Base-by-base conservation (phyloP, 176 grass and related monocot genomes). In the Bonia amplexicaulis region DNA sequence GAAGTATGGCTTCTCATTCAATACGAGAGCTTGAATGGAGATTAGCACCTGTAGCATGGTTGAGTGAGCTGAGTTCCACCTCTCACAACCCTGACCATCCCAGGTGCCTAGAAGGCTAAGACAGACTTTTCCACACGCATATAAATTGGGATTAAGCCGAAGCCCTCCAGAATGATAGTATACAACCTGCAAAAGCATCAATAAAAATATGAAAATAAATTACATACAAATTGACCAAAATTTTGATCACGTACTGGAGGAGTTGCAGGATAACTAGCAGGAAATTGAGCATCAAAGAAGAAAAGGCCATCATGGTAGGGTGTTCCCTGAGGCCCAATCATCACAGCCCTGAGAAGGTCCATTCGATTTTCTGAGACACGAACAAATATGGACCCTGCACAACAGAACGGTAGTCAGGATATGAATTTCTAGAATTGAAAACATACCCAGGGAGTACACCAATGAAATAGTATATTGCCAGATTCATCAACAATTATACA, bases 261-360 rank as follows among this genome's bases (percentile, higher is more conserved):
- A 79, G 8, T 63, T 64, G 91, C 41, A 64, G 95, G 95, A 77
- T 94, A 97, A 77, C 75, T 79, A 22, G 84, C 12, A 68, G 92
- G 66, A 71, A 97, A 97, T 9, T 90, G 90, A 78, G 86, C 85
- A 84, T 97, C 95, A 83, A 97, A 97, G 88, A 97, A 97, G 79
- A 97, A 97, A 58, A 97, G 95, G 51, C 95, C 95, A 85, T 97
- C 87, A 88, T 97, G 95, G 60, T 97, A 97, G 12, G 95, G 95
- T 82, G 95, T 97, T 84, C 92, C 95, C 69, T 87, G 73, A 64
- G 95, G 88, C 44, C 95, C 95, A 73, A 94, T 69, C 35, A 97
- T 90, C 66, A 89, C 95, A 72, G 95, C 95, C 66, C 95, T 94
- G 49, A 97, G 92, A 83, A 97, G 92, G 81, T 97, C 95, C 74